Base-by-base conservation (phyloP, 345 rosid genomes). In the Lepidium aucheri region DNA sequence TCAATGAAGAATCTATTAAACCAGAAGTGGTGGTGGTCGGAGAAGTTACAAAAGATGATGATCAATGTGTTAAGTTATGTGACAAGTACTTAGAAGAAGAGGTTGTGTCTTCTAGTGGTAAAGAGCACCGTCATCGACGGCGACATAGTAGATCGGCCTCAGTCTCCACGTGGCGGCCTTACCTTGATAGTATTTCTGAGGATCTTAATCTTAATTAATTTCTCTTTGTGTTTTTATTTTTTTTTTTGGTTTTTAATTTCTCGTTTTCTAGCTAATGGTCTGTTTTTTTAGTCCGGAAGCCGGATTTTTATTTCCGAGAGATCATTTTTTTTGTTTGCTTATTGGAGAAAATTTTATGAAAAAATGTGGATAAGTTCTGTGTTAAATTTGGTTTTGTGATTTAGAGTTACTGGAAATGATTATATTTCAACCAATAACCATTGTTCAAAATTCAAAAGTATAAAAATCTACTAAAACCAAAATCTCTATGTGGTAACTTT, bases 141-240 rank as follows among this genome's bases (percentile, higher is more conserved):
- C 81, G 84, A 4, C 82, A 74, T 39, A 83, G 91, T 59, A 75
- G 83, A 49, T 70, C 68, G 32, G 63, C 86, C 42, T 77, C 83
- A 4, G 75, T 56, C 26, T 74, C 80, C 40, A 84, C 70, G 53
- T 90, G 97, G 96, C 86, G 63, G 59, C 99, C 97, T 39, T 82
- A 80, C 69, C 88, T 94, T 4, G 78, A 74, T 17, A 90, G 95
- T 82, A 94, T 90, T 64, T 60, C 76, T 24, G 99, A 94, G 76
- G 95, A 90, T 78, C 83, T 70, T 69, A 24, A 3, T 52, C n/a
- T n/a, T 62, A 60, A 36, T 33, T 49, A 26, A 26, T 18, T 67
- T 36, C 26, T 55, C 5, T 70, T 3, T 28, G 12, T 28, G n/a
- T n/a, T n/a, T 20, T 2, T 20, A 2, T 20, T 20, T 20, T 20